Evolutionary conservation across 208 protist genomes (phyloP).

Genomic region (Blastocrithidia nonstop): DNA sequence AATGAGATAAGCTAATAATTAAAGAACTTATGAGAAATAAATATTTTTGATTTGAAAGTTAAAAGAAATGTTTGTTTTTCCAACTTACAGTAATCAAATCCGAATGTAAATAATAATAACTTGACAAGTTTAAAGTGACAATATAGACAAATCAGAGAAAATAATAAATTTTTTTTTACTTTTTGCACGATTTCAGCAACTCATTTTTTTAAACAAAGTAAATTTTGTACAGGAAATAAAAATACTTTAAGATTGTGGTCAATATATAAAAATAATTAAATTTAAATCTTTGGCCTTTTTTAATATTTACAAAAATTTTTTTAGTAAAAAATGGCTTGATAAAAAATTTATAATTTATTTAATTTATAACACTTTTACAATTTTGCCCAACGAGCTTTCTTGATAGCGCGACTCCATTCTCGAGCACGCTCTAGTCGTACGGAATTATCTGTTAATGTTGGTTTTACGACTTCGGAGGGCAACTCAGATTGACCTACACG

Average conservation of each 20-base stretch:
- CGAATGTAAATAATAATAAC: not conserved
- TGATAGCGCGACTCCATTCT: constrained; percentile 36
- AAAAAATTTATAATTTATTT: not conserved
- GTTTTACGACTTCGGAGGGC: constrained; percentile 13
- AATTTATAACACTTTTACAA: constrained; percentile 30
- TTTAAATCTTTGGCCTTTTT: too few species aligned
- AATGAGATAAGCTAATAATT: not conserved
- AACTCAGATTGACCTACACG: constrained; percentile 12
- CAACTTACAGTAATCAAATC: not conserved
- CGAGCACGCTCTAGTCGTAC: constrained; percentile 13
- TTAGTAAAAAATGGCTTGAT: not conserved
- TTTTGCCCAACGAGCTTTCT: constrained; percentile 48
- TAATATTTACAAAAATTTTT: not conserved
- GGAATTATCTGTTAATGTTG: constrained; percentile 8
- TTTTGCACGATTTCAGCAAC: too few species aligned
- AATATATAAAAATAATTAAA: too few species aligned
- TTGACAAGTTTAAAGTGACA: constrained; percentile 1
- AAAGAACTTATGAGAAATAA: too few species aligned
- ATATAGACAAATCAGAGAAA: constrained; percentile 9
- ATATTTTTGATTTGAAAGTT: not conserved
- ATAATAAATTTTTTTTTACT: constrained; percentile 5
- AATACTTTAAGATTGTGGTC: not conserved
- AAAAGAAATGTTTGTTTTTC: not conserved
- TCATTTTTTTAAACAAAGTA: constrained; percentile 1
- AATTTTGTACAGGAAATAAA: not conserved